phyloP scores from a whole-genome alignment of 148 eudicot species.

The Rhododendron kiyosumense region DNA sequence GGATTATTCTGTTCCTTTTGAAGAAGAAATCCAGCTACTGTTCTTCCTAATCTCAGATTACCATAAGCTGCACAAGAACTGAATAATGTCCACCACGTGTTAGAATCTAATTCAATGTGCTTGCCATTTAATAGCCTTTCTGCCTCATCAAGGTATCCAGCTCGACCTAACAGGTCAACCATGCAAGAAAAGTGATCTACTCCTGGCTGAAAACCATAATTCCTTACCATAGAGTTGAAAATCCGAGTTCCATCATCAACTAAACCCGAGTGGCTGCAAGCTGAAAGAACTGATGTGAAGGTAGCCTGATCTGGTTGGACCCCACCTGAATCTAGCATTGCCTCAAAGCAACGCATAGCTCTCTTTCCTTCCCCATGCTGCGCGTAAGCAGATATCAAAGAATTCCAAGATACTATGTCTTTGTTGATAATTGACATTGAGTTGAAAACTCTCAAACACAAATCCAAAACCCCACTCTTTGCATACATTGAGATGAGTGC shows the following conservation, averaged over 20 bases:
- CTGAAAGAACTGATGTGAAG: constrained; percentile 68
- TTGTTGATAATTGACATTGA: constrained; percentile 40
- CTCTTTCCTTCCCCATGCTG: constrained; percentile 54
- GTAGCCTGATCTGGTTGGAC: constrained; percentile 60
- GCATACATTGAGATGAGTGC: constrained; percentile 64
- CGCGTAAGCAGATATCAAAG: constrained; percentile 68
- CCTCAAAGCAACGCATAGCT: constrained; percentile 48
- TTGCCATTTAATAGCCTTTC: constrained; percentile 40
- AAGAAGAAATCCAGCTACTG: constrained; percentile 59
- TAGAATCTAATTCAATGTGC: constrained; percentile 31
- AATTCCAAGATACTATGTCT: constrained; percentile 66
- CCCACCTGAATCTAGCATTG: constrained; percentile 36
- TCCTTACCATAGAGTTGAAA: constrained; percentile 57
- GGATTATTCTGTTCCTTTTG: constrained; percentile 39
- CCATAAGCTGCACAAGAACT: constrained; percentile 70
- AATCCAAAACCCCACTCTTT: constrained; percentile 46
- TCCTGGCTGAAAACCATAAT: constrained; percentile 44
- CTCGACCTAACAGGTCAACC: constrained; percentile 67
- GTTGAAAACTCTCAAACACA: constrained; percentile 49
- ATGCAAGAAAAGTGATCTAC: constrained; percentile 66
- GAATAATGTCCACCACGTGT: constrained; percentile 66
- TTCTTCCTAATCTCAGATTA: constrained; percentile 54
- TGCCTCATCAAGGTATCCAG: constrained; percentile 68
- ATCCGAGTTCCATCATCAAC: constrained; percentile 49
- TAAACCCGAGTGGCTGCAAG: constrained; percentile 83